Evolutionary conservation across 345 rosid species (phyloP).

Genomic region (Nasturtium officinale): DNA sequence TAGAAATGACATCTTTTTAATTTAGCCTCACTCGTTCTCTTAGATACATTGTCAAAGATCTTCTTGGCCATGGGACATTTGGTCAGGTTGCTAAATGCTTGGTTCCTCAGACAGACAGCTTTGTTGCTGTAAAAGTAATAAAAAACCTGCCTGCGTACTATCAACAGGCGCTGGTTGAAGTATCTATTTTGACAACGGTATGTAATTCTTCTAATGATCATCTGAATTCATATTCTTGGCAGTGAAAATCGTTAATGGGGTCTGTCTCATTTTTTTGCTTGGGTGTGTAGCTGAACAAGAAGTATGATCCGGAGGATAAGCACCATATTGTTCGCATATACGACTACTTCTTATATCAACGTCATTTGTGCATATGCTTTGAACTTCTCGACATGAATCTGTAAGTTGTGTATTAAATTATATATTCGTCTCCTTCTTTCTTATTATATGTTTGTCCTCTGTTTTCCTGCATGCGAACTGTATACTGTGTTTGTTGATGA

Average conservation of each 20-base stretch:
- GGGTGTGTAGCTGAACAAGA: conserved; percentile 80
- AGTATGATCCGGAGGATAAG: conserved; percentile 97
- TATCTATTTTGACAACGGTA: conserved; percentile 94
- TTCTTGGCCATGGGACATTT: conserved; percentile 99
- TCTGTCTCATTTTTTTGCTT: conserved; percentile 25
- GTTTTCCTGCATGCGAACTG: conserved; percentile 2
- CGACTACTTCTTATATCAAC: conserved; percentile 83
- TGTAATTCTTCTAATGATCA: conserved; percentile 28
- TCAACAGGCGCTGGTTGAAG: conserved; percentile 98
- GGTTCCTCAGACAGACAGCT: conserved; percentile 69
- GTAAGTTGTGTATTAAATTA: conserved; percentile 54
- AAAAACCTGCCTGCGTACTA: conserved; percentile 98
- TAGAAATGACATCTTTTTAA: conserved; percentile 18
- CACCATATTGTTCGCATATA: conserved; percentile 97
- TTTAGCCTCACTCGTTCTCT: conserved; percentile 39
- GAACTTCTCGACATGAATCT: conserved; percentile 95
- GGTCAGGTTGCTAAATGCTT: conserved; percentile 99
- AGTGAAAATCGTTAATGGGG: background rate
- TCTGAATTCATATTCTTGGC: conserved; percentile 27
- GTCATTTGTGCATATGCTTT: conserved; percentile 94
- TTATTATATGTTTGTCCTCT: conserved; percentile 9
- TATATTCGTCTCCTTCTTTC: conserved; percentile 17
- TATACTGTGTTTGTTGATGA: conserved; percentile 23
- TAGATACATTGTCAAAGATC: conserved; percentile 96
- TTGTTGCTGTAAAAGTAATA: conserved; percentile 93